Evolutionary conservation across 2,329 filamentous ascomycete species (phyloP), one percentile per base, ranked within the genome.

Genomic region (Tolypocladium tropicale): DNA sequence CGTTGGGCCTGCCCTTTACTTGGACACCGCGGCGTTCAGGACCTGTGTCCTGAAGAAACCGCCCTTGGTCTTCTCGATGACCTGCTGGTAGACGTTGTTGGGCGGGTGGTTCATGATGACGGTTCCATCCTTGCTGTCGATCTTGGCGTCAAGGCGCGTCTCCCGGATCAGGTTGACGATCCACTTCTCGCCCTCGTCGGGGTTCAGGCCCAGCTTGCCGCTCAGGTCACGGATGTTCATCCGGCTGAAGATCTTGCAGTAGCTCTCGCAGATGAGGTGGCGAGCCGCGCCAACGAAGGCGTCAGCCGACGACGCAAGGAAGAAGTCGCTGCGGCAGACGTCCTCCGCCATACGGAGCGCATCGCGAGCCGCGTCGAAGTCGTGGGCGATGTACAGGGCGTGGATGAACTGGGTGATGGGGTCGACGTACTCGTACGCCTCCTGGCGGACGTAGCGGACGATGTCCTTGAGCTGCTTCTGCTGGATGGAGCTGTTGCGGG

Each of bases 41-140:
- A 99, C 94, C 72, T 97, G 94, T 62, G 94, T 99, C 70, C 94
- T 80, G 84, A 99, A 99, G 83, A 97, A 97, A 57, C 90, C 92
- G 62, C 94, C 94, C 84, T 97, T 97, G 58, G 94, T 99, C 77
- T 91, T 85, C 83, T 99, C 94, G 69, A 99, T 99, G 68, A 99
- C 94, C 76, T 99, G 93, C 78, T 96, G 93, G 77, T 99, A 97
- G 63, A 99, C 93, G 61, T 91, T 96, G 78, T 95, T 94, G 60
- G 94, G 93, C 53, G 93, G 94, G 77, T 99, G 94, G 80, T 99
- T 97, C 93, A 99, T 99, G 65, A 97, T 85, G 54, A 99, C 94
- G 55, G 94, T 97, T 69, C 94, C 94, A 76, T 95, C 90, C 79
- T 97, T 90, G 78, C 95, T 96, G 77, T 99, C 94, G 71, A 97